Evolutionary conservation across 768 basidiomycete genomes (phyloP).

Genomic region (Tylopilus sp.): DNA sequence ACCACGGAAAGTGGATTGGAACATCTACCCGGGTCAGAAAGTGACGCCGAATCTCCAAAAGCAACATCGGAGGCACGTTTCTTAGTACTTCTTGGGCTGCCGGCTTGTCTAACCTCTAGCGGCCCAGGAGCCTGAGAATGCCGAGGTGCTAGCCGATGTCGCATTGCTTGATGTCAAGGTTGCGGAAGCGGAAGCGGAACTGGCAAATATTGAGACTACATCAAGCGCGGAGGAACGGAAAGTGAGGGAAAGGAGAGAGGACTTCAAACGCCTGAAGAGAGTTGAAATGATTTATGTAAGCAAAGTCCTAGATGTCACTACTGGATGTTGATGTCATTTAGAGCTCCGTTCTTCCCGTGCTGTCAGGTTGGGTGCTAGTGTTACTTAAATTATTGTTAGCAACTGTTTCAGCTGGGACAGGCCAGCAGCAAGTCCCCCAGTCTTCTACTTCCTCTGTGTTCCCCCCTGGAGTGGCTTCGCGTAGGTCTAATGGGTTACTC

Average conservation of each 20-base stretch:
- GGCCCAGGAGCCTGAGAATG: constrained; percentile 54
- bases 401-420: constrained; percentile 80
- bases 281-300: constrained; percentile 93
- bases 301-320: background rate
- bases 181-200: constrained; percentile 58
- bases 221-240: constrained; percentile 53
- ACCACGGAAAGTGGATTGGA: constrained; percentile 90
- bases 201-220: constrained; percentile 48
- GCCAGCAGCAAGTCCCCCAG: constrained; percentile 52
- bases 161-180: constrained; percentile 72
- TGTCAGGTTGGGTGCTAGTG: constrained; percentile 91
- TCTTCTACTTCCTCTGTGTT: constrained; percentile 69
- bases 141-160: constrained; percentile 69
- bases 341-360: constrained; percentile 78
- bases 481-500: constrained; percentile 36
- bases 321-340: constrained; percentile 30
- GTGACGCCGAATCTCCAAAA: constrained; percentile 50
- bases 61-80: constrained; percentile 39
- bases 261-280: constrained; percentile 82
- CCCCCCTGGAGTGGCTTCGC: constrained; percentile 65
- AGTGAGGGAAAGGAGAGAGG: constrained; percentile 67
- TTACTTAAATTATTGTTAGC: constrained; percentile 89
- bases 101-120: background rate
- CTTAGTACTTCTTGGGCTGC: background rate
- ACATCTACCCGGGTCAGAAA: constrained; percentile 66